Base-by-base conservation (phyloP, 2,329 filamentous ascomycete species). In the Microsporum canis region DNA sequence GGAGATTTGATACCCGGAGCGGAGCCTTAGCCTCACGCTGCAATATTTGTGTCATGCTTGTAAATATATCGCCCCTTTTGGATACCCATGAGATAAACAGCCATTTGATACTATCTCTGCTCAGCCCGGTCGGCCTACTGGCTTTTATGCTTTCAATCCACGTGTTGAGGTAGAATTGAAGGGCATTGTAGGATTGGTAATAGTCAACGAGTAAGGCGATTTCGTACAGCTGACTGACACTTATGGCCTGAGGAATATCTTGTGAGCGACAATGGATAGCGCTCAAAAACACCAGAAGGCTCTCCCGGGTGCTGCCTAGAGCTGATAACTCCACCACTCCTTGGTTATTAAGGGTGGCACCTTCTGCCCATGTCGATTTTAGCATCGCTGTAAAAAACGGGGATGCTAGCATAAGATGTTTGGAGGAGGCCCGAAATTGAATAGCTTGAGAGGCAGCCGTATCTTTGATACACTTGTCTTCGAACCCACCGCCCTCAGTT, bases 181-280 rank as follows among this genome's bases (percentile, higher is more conserved):
- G 7, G 41, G 14, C 41, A 45, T 45, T 23, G 14, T 17, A 17
- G 41, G 41, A 67, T 3, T 65, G 29, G 36, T 66, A 68, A 29
- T 67, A 68, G 47, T 68, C 67, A 0, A 63, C 60, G 4, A 69
- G 34, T 2, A 62, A 8, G 5, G 66, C 63, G 10, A 68, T 31
- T 36, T 68, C 57, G 0, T 39, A 53, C 7, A 66, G 58, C 53
- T 58, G 53, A 6, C 61, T 56, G 10, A 66, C 10, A 5, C 5
- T 23, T 33, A 60, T 29, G 17, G 29, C 7, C 17, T 5, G 23
- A 10, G 58, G 58, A 31, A 60, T 34, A 14, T 55, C 5, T 23
- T 23, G n/a, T 23, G 45, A 47, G 29, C 45, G 58, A 29, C 45
- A 45, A 41, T 60, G 58, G 38, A 60, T 55, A 23, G 27, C 17